Evolutionary conservation across 1,284 basidiomycete species (phyloP).

Genomic region (Golubevia pallescens): DNA sequence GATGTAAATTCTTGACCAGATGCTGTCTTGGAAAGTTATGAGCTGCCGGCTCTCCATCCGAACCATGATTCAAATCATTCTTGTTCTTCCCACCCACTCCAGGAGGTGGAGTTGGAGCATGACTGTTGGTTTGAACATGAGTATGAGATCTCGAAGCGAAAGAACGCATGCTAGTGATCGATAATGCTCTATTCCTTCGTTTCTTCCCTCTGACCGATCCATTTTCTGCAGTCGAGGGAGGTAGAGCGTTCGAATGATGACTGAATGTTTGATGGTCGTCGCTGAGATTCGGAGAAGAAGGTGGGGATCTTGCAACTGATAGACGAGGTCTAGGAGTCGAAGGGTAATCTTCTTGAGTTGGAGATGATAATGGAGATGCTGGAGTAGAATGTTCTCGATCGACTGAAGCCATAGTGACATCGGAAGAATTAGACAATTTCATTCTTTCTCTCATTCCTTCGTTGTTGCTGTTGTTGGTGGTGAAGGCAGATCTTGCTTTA

Average conservation of each 20-base stretch:
- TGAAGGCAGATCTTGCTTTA: background rate
- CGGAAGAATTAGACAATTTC: background rate
- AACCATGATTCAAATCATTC: background rate
- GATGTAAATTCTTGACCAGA: conserved; percentile 37
- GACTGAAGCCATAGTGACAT: background rate
- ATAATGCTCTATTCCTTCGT: conserved; percentile 30
- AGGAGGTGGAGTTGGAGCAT: background rate
- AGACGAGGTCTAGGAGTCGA: background rate
- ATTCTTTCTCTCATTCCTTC: background rate
- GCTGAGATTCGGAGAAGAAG: background rate
- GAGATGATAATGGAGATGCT: background rate
- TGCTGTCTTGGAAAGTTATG: conserved; percentile 29
- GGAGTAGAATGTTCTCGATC: background rate
- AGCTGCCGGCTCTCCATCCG: background rate
- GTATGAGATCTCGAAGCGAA: conserved; percentile 34
- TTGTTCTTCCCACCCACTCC: background rate
- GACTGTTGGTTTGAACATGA: conserved; percentile 18
- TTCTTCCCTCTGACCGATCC: conserved; percentile 8
- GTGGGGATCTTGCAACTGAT: background rate
- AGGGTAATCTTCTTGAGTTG: background rate
- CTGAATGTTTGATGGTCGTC: background rate
- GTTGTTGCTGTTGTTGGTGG: background rate
- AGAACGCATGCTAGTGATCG: conserved; percentile 38
- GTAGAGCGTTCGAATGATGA: too few relatives aligned
- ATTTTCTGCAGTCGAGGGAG: background rate